A percentile compares a stretch with the other conserved stretches of the same genome.
phyloP scores from a whole-genome alignment of 257 asterid species.

The Solanum chilense region DNA sequence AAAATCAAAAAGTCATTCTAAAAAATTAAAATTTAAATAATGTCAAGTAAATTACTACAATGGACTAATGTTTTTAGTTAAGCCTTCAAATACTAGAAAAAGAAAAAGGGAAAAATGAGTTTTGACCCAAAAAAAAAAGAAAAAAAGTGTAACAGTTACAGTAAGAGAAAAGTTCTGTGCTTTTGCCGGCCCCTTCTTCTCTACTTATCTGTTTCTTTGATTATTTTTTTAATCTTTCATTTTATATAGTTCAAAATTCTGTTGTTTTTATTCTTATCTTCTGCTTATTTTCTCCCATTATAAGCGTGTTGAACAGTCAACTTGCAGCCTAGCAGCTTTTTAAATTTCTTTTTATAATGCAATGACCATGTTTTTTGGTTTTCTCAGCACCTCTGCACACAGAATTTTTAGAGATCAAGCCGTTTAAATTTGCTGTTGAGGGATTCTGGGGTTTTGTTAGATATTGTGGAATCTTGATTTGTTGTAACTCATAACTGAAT shows the following conservation, averaged over 20 bases:
- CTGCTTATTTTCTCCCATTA: neutral
- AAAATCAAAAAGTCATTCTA: no score
- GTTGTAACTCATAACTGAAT: neutral
- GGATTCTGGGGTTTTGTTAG: neutral
- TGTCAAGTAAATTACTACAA: rapidly evolving
- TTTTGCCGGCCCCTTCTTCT: constrained; percentile 28
- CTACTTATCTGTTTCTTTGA: neutral
- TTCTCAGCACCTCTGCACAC: neutral
- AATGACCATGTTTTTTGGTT: neutral
- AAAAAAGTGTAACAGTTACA: constrained; percentile 4
- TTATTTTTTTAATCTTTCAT: neutral
- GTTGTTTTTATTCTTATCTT: neutral
- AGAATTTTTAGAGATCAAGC: neutral
- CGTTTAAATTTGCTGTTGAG: neutral
- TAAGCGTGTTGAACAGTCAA: constrained; percentile 80
- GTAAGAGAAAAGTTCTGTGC: constrained; percentile 6
- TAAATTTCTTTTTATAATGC: constrained; percentile 17
- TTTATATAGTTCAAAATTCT: neutral
- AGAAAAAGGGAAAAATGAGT: neutral
- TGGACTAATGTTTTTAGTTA: neutral
- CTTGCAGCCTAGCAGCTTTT: constrained; percentile 8
- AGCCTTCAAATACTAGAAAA: neutral
- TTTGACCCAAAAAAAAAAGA: neutral
- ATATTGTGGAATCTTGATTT: neutral
- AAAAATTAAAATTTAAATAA: no score